Percentiles rank a stretch among this genome's conserved stretches.
Conservation (phyloP, 306 rosid species). For the Purshia tridentata region DNA sequence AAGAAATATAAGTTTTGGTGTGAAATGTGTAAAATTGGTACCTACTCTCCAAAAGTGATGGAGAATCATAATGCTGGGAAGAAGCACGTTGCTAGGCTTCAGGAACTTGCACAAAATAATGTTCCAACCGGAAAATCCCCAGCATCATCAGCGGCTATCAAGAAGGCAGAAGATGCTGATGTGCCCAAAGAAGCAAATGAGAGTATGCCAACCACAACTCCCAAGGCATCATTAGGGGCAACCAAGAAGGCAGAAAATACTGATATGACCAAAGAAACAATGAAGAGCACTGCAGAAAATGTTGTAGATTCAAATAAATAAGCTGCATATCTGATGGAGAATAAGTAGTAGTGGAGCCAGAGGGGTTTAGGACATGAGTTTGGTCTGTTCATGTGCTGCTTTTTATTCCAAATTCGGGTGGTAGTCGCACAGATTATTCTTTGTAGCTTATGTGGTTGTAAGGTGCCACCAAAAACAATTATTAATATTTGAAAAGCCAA, state of each 20-base stretch:
- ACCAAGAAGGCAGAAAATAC: background rate
- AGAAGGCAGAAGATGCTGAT: constrained; percentile 14
- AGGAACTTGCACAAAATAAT: constrained; percentile 2
- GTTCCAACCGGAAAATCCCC: background rate
- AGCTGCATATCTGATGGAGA: background rate
- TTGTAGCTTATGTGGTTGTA: background rate
- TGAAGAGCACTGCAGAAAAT: background rate
- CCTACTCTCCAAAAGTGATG: constrained; percentile 26
- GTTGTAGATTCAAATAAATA: background rate
- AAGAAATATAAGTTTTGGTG: constrained; percentile 39
- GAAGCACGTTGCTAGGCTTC: constrained; percentile 34
- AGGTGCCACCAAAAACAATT: background rate
- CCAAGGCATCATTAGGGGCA: background rate
- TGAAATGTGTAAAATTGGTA: constrained; percentile 40
- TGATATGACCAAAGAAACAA: constrained; percentile 20
- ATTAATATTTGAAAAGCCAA: background rate
- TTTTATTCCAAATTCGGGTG: background rate
- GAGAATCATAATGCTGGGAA: constrained; percentile 42
- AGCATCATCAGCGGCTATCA: constrained; percentile 15
- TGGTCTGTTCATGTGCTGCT: background rate
- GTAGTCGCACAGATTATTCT: background rate
- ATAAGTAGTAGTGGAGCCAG: background rate
- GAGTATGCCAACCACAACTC: background rate
- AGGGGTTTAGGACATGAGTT: background rate
- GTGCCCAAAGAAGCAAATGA: constrained; percentile 16